Conservation (phyloP, 2,329 filamentous ascomycete species). For the Pleomassaria siparia region DNA sequence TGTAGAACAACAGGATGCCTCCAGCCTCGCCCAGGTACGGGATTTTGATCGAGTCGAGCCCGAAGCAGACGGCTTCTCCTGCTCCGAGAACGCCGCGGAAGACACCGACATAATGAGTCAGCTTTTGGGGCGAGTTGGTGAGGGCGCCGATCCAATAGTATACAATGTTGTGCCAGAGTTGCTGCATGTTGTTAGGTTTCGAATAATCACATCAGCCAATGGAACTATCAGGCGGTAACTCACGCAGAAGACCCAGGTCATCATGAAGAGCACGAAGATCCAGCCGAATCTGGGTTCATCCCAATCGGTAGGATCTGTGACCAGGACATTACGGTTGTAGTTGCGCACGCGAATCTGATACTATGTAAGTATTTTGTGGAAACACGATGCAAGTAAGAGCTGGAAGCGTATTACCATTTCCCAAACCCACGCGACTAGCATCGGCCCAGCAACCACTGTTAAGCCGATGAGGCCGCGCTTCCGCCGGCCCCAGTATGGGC, state of each 20-base stretch:
- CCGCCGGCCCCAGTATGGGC: slow-evolving; percentile 29
- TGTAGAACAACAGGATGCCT: slow-evolving; percentile 32
- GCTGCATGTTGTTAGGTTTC: slow-evolving; percentile 7
- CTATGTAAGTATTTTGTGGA: background rate
- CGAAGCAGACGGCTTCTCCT: slow-evolving; percentile 34
- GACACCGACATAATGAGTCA: slow-evolving; percentile 34
- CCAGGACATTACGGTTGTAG: slow-evolving; percentile 27
- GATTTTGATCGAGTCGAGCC: slow-evolving; percentile 33
- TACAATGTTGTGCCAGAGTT: slow-evolving; percentile 36
- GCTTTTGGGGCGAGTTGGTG: slow-evolving; percentile 35
- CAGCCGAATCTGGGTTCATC: slow-evolving; percentile 26
- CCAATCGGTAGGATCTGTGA: slow-evolving; percentile 30
- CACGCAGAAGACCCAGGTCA: slow-evolving; percentile 33
- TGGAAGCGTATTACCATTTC: slow-evolving; percentile 33
- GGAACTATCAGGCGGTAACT: slow-evolving; percentile 2
- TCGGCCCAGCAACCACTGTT: slow-evolving; percentile 26
- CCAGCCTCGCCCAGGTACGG: slow-evolving; percentile 32
- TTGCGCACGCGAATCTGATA: slow-evolving; percentile 30
- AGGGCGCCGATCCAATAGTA: slow-evolving; percentile 37
- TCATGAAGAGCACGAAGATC: slow-evolving; percentile 34
- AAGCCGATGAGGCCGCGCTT: slow-evolving; percentile 31
- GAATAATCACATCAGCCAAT: background rate
- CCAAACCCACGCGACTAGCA: slow-evolving; percentile 33
- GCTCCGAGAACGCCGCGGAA: slow-evolving; percentile 35
- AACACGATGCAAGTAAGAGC: background rate